Evolutionary conservation across 2,329 filamentous ascomycete genomes (phyloP).

Genomic region (Blastomyces parvus): DNA sequence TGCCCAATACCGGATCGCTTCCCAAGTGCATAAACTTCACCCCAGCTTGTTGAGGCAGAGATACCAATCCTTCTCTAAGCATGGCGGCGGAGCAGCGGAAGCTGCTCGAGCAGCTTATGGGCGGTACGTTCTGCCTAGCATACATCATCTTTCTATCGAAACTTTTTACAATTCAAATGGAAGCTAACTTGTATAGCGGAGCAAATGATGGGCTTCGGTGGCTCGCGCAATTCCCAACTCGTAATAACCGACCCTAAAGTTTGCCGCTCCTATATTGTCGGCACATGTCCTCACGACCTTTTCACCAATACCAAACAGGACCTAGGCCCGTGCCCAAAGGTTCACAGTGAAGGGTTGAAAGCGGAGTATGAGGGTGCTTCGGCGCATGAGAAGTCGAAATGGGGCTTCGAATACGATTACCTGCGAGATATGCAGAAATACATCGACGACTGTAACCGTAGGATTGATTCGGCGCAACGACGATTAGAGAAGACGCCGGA

Average conservation of each 20-base stretch:
- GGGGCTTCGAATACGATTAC: constrained; percentile 95
- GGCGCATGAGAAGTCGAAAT: constrained; percentile 60
- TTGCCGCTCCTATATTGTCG: constrained; percentile 86
- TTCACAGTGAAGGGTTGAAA: constrained; percentile 82
- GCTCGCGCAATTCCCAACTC: constrained; percentile 67
- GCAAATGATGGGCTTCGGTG: constrained; percentile 68
- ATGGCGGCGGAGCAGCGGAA: constrained; percentile 98
- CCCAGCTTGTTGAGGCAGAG: no score
- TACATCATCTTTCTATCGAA: constrained; percentile 3
- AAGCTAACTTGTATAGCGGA: constrained; percentile 31
- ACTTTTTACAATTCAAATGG: background rate
- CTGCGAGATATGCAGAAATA: constrained; percentile 92
- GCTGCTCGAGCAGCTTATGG: constrained; percentile 89
- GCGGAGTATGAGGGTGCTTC: constrained; percentile 72
- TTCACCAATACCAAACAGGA: constrained; percentile 99
- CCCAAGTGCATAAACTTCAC: background rate
- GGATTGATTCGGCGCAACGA: constrained; percentile 83
- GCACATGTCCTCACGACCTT: constrained; percentile 93
- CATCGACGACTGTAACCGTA: constrained; percentile 89
- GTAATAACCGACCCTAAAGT: constrained; percentile 86
- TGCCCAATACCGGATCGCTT: background rate
- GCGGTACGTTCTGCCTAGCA: constrained; percentile 30
- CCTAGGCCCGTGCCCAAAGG: constrained; percentile 75
- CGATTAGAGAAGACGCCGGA: constrained; percentile 94
- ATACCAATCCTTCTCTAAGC: constrained; percentile 5